Conservation (phyloP, 768 basidiomycete species). For the Hysterangium stoloniferum region DNA sequence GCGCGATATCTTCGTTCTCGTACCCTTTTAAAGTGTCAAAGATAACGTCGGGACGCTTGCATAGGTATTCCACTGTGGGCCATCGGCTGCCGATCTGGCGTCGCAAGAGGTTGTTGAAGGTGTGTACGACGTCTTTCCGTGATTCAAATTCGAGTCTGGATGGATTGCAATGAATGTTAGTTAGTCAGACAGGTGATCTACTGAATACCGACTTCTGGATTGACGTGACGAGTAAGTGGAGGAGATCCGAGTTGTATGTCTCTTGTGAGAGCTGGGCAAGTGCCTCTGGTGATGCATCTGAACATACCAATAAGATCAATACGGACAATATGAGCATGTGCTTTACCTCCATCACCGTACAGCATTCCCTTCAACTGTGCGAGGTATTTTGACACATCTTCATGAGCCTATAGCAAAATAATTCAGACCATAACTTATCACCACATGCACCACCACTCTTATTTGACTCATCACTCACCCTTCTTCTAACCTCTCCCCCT, state of each 20-base stretch:
- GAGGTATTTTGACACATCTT: conserved; percentile 84
- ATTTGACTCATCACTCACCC: conserved; percentile 44
- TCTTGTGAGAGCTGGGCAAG: conserved; percentile 95
- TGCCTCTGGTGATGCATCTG: conserved; percentile 81
- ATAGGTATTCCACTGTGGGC: conserved; percentile 96
- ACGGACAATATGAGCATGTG: background rate
- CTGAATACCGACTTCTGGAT: conserved; percentile 41
- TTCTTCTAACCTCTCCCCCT: conserved; percentile 69
- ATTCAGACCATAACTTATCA: background rate
- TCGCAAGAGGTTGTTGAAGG: conserved; percentile 81
- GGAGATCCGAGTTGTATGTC: conserved; percentile 85
- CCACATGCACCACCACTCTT: background rate
- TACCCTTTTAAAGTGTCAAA: conserved; percentile 89
- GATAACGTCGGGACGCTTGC: conserved; percentile 59
- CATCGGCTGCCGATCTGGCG: conserved; percentile 89
- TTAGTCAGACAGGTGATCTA: conserved; percentile 86
- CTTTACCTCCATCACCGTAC: conserved; percentile 76
- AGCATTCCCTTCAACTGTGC: conserved; percentile 86
- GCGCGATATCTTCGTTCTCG: conserved; percentile 89
- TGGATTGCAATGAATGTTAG: conserved; percentile 67
- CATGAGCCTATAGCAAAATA: conserved; percentile 53
- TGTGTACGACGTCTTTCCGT: conserved; percentile 76
- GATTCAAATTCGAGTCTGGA: conserved; percentile 92
- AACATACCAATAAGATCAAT: conserved; percentile 3
- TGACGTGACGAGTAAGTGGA: conserved; percentile 73